Percentiles rank a stretch among this genome's conserved stretches.
Conservation (phyloP, 2,329 filamentous ascomycete species). For the Chalara sp. region DNA sequence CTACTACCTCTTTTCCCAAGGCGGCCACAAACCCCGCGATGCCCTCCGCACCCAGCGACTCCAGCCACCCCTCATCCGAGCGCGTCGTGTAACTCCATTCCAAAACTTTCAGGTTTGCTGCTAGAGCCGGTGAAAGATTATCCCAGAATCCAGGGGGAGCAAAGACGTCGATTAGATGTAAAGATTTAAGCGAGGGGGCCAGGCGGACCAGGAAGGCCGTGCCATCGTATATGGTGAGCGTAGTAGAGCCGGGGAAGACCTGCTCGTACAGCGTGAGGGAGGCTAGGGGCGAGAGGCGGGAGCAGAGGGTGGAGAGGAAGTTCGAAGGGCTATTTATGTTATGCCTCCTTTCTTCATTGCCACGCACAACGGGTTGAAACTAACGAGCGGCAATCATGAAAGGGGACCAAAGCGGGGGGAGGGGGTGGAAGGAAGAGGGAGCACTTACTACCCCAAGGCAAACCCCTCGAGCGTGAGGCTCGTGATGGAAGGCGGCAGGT, state of each 20-base stretch:
- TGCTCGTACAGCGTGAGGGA: conserved; percentile 38
- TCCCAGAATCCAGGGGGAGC: conserved; percentile 34
- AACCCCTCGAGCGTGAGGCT: conserved; percentile 41
- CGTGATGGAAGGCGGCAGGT: conserved; percentile 33
- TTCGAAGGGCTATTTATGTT: conserved; percentile 23
- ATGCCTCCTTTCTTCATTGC: too few species aligned
- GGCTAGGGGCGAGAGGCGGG: conserved; percentile 33
- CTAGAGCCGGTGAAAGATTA: conserved; percentile 15
- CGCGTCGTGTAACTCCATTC: conserved; percentile 40
- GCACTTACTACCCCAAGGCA: conserved; percentile 33
- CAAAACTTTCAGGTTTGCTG: conserved; percentile 33
- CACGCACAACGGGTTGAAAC: too few species aligned
- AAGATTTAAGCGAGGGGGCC: conserved; percentile 29
- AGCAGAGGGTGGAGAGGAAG: conserved; percentile 34
- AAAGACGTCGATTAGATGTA: conserved; percentile 42
- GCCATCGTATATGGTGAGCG: conserved; percentile 32
- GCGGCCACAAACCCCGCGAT: conserved; percentile 9
- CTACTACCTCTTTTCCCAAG: conserved; percentile 6
- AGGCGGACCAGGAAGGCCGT: conserved; percentile 28
- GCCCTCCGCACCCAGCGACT: conserved; percentile 9
- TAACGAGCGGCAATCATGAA: too few species aligned
- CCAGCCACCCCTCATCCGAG: conserved; percentile 20
- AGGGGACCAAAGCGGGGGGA: too few species aligned
- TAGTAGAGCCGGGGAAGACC: conserved; percentile 36
- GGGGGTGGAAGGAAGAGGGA: too few species aligned